These are phyloP conservation scores for Lentinula detonsa DNA, from an alignment of 768 basidiomycete species.

Conservation along the genomic window DNA sequence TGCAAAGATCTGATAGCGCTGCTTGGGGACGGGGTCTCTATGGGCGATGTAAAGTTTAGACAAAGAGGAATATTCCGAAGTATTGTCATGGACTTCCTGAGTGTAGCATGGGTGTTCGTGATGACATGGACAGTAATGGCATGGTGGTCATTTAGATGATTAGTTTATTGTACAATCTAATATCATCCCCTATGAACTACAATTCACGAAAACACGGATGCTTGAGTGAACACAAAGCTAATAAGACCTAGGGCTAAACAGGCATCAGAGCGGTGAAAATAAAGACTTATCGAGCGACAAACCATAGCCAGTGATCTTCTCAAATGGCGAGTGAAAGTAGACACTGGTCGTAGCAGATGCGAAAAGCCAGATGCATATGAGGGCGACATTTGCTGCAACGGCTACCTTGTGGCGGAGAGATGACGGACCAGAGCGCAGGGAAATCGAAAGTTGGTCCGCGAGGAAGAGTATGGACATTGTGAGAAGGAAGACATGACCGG, in stretches of 20 bases:
- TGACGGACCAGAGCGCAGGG: slow-evolving; percentile 37
- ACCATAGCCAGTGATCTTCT: slow-evolving; percentile 87
- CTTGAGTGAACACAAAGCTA: slow-evolving; percentile 12
- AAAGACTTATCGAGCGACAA: slow-evolving; percentile 23
- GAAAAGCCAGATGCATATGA: slow-evolving; percentile 65
- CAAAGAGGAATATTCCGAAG: slow-evolving; percentile 26
- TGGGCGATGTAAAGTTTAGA: slow-evolving; percentile 8
- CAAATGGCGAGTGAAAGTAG: slow-evolving; percentile 86
- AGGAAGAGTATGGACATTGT: slow-evolving; percentile 76
- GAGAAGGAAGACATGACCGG: slow-evolving; percentile 89
- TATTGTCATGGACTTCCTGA: slow-evolving; percentile 32
- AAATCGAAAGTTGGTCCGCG: slow-evolving; percentile 62
- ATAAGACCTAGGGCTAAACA: slow-evolving; percentile 14
- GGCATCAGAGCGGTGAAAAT: neutral
- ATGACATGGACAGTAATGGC: slow-evolving; percentile 30
- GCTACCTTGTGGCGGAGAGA: slow-evolving; percentile 41
- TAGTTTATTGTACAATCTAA: neutral
- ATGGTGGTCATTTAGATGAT: slow-evolving; percentile 25
- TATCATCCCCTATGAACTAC: neutral
- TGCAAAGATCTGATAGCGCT: slow-evolving; percentile 10
- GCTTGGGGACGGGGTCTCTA: slow-evolving; percentile 11
- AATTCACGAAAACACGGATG: slow-evolving; percentile 8
- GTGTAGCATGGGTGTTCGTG: slow-evolving; percentile 30
- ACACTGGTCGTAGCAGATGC: slow-evolving; percentile 76
- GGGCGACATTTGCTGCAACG: slow-evolving; percentile 33